Base-by-base conservation (phyloP, 2,329 filamentous ascomycete species). In the Phaeophleospora eucalypticola region DNA sequence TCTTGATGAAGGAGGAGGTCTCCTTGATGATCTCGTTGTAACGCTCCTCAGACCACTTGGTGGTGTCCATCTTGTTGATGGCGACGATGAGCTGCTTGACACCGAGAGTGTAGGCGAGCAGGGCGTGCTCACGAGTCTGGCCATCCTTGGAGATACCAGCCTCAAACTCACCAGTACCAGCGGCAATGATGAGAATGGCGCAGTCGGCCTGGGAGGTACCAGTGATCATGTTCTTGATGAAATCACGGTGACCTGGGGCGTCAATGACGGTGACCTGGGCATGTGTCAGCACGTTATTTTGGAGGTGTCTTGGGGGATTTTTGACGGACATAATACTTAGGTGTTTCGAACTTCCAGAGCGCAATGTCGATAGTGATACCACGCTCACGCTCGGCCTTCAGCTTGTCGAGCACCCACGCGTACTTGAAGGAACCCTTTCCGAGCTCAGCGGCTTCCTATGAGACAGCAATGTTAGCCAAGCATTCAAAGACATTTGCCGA, bases 201-300 rank as follows among this genome's bases (percentile, higher is more conserved):
- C 93, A 97, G 74, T 98, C 93, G 68, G 93, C 93, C 87, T 97
- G 93, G 77, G 93, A 98, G 72, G 93, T 97, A 90, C 93, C 93
- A 86, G 93, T 97, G 78, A 98, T 98, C 93, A 98, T 98, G 90
- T 97, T 98, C 91, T 98, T 98, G 89, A 98, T 97, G 84, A 97
- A 98, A 74, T 98, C 93, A 93, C 93, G 91, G 80, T 98, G 93
- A 79, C 93, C 93, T 71, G 93, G 93, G 76, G 93, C 93, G 72
- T 98, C 88, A 86, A 56, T 45, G 37, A 44, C 35, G 24, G 56
- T 58, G 45, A 56, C 53, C 8, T 38, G 36, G 15, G 10, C 15
- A 19, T 12, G 18, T 29, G 18, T 48, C 34, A 40, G 34, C 29
- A 12, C 20, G 7, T 9, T 9, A 7, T 36, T 16, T 10, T 16